Evolutionary conservation across 1,139 yeast genomes (phyloP), one percentile per base, ranked within the genome.

Genomic region (Lodderomyces margitis): DNA sequence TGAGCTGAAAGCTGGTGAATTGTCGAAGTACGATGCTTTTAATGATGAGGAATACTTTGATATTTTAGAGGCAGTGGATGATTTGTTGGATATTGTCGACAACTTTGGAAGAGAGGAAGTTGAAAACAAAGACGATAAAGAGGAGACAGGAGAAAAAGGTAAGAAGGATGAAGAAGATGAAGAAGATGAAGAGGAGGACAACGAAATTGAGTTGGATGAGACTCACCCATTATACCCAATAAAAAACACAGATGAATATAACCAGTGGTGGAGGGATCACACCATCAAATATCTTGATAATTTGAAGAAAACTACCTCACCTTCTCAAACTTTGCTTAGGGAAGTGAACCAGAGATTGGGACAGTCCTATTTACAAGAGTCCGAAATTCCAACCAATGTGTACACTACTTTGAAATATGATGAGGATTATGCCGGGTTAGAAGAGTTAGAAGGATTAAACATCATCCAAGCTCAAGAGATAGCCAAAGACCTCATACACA

Each of bases 51-150:
- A 69, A 21, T 67, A 68, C 37, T 73, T 75, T 46, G 81, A 77
- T 47, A 66, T 76, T 21, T 70, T 81, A 47, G 75, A 74, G 42
- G 70, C 76, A 8, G 61, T 81, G 37, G 87, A 83, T 54, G 91
- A 81, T 56, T 61, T 83, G 46, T 61, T 84, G 36, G 88, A 83
- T 45, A 75, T 82, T 47, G 70, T 81, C 16, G 83, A 79, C 45
- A 80, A 81, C 50, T 84, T 82, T 50, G 87, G 87, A 9, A 68
- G 67, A 36, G 40, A 40, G 3, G 72, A 71, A 23, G 67, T 68
- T 16, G 57, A 66, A 36, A 74, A 70, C 33, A 85, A 78, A 41
- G 42, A 39, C n/a, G 37, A 43, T 2, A 34, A 38, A 11, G 41
- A 33, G 5, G 62, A 55, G 17, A 60, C 41, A 23, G 55, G 62